phyloP scores from a whole-genome alignment of 192 early-diverging fungal genomes.

The Coemansia sp. region DNA sequence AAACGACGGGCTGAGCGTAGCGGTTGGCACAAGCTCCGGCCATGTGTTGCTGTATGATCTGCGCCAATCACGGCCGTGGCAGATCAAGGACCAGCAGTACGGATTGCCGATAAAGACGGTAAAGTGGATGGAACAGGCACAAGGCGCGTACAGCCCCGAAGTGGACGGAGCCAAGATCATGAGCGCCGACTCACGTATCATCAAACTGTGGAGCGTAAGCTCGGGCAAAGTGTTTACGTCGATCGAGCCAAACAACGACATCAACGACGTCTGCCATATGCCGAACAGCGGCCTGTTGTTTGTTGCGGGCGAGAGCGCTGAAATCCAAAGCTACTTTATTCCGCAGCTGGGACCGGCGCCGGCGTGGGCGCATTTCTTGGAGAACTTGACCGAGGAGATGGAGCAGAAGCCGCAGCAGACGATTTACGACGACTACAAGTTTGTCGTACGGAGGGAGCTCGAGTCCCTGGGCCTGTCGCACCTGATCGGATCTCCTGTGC shows the following conservation, averaged over 20 bases:
- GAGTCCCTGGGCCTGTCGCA: constrained; percentile 83
- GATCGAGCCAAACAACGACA: constrained; percentile 86
- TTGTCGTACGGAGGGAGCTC: constrained; percentile 90
- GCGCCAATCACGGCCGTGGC: constrained; percentile 74
- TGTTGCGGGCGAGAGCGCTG: constrained; percentile 88
- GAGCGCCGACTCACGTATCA: constrained; percentile 84
- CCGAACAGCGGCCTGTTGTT: constrained; percentile 83
- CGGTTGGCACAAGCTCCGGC: constrained; percentile 87
- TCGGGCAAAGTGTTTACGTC: constrained; percentile 85
- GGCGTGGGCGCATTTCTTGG: constrained; percentile 88
- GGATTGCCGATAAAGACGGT: constrained; percentile 89
- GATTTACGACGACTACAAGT: constrained; percentile 98
- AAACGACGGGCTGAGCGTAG: constrained; percentile 80
- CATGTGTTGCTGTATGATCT: constrained; percentile 94
- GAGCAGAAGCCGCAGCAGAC: constrained; percentile 85
- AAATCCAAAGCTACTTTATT: constrained; percentile 91
- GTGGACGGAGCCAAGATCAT: constrained; percentile 68
- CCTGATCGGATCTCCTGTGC: constrained; percentile 85
- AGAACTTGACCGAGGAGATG: constrained; percentile 92
- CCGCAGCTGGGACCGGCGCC: constrained; percentile 92
- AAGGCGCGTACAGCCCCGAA: constrained; percentile 20
- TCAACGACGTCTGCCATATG: constrained; percentile 90
- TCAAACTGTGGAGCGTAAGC: constrained; percentile 91
- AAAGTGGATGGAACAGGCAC: constrained; percentile 64
- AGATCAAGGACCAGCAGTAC: constrained; percentile 98